These are phyloP conservation scores for Piper longum DNA, from an alignment of 164 flowering plant genomes.

Conservation along the genomic window DNA sequence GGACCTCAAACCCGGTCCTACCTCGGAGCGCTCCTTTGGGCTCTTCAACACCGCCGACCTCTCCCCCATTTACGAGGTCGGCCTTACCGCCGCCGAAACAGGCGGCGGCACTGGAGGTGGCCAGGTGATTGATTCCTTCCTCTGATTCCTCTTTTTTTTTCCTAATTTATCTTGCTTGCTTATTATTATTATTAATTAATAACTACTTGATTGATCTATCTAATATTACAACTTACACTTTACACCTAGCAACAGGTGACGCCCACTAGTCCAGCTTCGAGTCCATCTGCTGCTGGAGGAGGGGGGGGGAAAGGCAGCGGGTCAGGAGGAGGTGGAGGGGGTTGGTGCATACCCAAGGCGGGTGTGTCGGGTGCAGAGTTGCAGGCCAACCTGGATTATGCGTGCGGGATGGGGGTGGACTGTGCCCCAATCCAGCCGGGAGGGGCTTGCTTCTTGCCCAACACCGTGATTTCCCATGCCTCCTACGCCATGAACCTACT, in stretches of 20 bases:
- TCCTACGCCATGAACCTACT: constrained; percentile 79
- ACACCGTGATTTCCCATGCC: constrained; percentile 60
- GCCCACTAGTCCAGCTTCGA: constrained; percentile 11
- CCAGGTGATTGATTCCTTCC: neutral
- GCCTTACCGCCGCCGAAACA: constrained; percentile 45
- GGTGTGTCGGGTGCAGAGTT: constrained; percentile 44
- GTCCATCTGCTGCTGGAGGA: constrained; percentile 18
- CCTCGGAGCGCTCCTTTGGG: constrained; percentile 77
- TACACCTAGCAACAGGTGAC: too few species aligned
- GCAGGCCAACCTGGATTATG: constrained; percentile 69
- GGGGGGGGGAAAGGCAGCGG: constrained; percentile 14
- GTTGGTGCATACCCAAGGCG: constrained; percentile 67
- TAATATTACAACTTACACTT: too few species aligned
- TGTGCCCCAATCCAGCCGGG: constrained; percentile 65
- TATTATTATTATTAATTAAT: too few species aligned
- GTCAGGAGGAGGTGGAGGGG: constrained; percentile 15
- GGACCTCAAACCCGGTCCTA: constrained; percentile 72
- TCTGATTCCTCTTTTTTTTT: neutral
- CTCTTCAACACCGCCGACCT: constrained; percentile 77
- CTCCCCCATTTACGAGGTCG: constrained; percentile 56
- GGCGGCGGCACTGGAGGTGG: neutral
- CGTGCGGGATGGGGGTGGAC: constrained; percentile 54
- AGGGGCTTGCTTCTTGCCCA: constrained; percentile 66
- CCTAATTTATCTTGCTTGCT: neutral
- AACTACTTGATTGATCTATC: too few species aligned